These are phyloP conservation scores for Stenogyne calaminthoides DNA, from an alignment of 305 asterid genomes.

Conservation along the genomic window DNA sequence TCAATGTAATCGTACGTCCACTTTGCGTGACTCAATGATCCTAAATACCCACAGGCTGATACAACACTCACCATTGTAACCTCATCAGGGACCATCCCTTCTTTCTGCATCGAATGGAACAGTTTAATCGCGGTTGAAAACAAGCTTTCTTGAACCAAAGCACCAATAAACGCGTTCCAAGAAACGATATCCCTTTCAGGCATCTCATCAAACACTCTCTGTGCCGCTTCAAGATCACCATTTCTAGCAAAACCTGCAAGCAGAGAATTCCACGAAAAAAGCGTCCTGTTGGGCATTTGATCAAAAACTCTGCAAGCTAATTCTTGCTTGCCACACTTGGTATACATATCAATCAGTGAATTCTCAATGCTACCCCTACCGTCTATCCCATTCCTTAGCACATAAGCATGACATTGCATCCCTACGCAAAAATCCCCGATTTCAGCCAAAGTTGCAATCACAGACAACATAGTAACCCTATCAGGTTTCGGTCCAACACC, in stretches of 20 bases:
- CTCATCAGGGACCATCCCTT: constrained; percentile 43
- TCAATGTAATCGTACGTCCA: constrained; percentile 49
- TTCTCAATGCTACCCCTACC: constrained; percentile 46
- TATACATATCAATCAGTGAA: constrained; percentile 61
- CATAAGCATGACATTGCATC: constrained; percentile 54
- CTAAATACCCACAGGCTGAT: constrained; percentile 62
- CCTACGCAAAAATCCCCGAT: constrained; percentile 40
- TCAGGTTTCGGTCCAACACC: constrained; percentile 48
- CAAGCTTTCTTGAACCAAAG: constrained; percentile 45
- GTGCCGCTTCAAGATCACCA: constrained; percentile 45
- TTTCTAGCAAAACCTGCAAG: constrained; percentile 55
- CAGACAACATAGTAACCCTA: constrained; percentile 52
- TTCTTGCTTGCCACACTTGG: constrained; percentile 45
- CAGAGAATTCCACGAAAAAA: constrained; percentile 57
- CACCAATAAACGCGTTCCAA: constrained; percentile 60
- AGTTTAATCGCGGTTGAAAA: constrained; percentile 47
- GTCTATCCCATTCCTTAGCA: constrained; percentile 46
- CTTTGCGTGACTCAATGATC: constrained; percentile 52
- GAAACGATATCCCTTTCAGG: constrained; percentile 53
- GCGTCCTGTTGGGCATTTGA: constrained; percentile 47
- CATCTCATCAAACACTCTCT: constrained; percentile 40
- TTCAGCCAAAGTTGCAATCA: constrained; percentile 50
- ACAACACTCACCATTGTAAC: constrained; percentile 61
- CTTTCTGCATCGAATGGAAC: constrained; percentile 50
- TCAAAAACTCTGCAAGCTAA: constrained; percentile 46